Evolutionary conservation across 345 rosid species (phyloP).

Genomic region (Physaria fendleri): DNA sequence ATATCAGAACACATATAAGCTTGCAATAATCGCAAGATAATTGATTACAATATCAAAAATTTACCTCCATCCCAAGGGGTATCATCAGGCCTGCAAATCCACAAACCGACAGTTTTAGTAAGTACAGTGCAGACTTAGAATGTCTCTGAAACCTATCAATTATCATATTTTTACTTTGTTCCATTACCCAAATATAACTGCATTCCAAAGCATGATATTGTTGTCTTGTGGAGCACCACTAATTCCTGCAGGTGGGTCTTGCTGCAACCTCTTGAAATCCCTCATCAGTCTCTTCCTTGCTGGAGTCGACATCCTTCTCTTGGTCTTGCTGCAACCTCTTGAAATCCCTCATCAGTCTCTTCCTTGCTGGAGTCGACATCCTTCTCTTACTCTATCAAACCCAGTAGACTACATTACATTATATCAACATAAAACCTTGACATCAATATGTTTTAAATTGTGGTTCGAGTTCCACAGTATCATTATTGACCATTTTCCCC

Average conservation of each 20-base stretch:
- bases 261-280: slow-evolving; percentile 69
- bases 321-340: slow-evolving; percentile 56
- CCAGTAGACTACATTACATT: background rate
- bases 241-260: slow-evolving; percentile 70
- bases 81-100: slow-evolving; percentile 54
- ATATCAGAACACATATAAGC: background rate
- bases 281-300: slow-evolving; percentile 73
- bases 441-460: background rate
- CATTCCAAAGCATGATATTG: slow-evolving; percentile 67
- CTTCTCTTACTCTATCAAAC: slow-evolving; percentile 25
- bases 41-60: background rate
- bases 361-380: slow-evolving; percentile 70
- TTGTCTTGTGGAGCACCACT: slow-evolving; percentile 73
- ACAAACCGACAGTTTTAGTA: slow-evolving; percentile 4
- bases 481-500: background rate
- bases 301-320: slow-evolving; percentile 58
- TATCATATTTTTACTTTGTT: background rate
- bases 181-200: slow-evolving; percentile 62
- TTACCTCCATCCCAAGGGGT: slow-evolving; percentile 78
- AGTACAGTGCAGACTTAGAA: background rate
- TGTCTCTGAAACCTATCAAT: background rate
- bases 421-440: background rate
- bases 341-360: slow-evolving; percentile 73
- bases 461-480: background rate
- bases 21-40: background rate